Conservation (phyloP, 148 eudicot genomes). For the Camellia granthamiana region DNA sequence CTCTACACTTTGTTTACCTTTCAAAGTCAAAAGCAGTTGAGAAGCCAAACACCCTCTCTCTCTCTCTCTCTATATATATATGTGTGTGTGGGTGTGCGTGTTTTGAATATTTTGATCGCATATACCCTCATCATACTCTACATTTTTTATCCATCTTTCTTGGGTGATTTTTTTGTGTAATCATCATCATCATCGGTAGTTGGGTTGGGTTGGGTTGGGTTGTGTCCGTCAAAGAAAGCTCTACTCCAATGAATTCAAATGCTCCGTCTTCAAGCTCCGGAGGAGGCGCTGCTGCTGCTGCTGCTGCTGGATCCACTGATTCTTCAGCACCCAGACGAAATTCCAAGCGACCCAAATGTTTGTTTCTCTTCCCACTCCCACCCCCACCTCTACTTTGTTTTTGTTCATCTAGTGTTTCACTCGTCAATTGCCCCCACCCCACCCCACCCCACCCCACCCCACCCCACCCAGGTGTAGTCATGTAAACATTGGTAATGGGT, state of each 20-base stretch:
- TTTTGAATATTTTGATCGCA: not conserved
- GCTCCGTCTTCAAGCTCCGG: conserved; percentile 64
- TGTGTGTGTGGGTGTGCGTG: not conserved
- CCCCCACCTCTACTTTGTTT: not conserved
- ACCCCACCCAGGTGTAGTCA: not conserved
- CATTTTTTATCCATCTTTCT: not conserved
- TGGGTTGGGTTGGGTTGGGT: too few relatives aligned
- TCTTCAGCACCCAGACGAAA: conserved; percentile 51
- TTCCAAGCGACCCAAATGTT: conserved; percentile 86
- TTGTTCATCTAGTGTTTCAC: not conserved
- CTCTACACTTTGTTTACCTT: not conserved
- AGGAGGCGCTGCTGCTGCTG: conserved; percentile 2
- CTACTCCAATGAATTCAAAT: conserved; percentile 50
- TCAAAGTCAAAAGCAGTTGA: conserved; percentile 2
- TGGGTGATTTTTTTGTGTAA: too few relatives aligned
- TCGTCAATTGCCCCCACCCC: not conserved
- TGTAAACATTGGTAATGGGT: not conserved
- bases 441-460: too few relatives aligned
- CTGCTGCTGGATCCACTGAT: conserved; percentile 55
- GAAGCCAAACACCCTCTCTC: not conserved
- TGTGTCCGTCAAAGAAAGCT: too few relatives aligned
- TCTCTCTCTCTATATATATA: not conserved
- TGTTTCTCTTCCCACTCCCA: conserved; percentile 14
- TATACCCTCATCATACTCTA: not conserved
- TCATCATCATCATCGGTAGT: too few relatives aligned